Base-by-base conservation (phyloP, 2,329 filamentous ascomycete genomes). In the Trichocomaceae sp. region DNA sequence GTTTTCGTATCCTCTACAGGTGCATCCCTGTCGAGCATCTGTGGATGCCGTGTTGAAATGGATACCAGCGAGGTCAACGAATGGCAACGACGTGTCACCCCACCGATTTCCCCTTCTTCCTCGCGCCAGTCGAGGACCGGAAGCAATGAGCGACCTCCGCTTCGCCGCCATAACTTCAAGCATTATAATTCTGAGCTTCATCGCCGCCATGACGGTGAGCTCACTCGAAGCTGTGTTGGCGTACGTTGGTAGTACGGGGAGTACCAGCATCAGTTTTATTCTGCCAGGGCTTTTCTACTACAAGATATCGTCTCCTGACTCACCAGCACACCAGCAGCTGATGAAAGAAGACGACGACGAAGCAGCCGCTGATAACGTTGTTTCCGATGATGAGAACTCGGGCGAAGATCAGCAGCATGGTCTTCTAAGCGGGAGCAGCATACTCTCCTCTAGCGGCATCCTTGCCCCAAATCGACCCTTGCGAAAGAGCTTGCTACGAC, bases 241-340 rank as follows among this genome's bases (percentile, higher is more conserved):
- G 0, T 99, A 96, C 63, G 93, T 99, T 10, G 93, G 93, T 37
- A 90, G 87, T 63, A 99, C 93, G 0, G 93, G 93, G 52, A 92
- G 87, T 50, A 99, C 93, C 0, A 90, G 89, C 58, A 99, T 99
- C 64, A 95, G 89, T 58, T 99, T 99, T 69, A 97, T 99, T 61
- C 79, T 99, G 0, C 93, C 93, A 0, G 93, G 93, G 0, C 74
- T 99, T 3, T 99, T 99, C 71, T 99, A 97, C 72, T 99, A 97
- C 75, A 97, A 97, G 73, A 97, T 99, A 57, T 95, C 90, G 12
- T 84, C 89, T 22, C 93, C 93, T 0, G 87, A 96, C 54, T 92
- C 88, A 45, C 81, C 85, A 26, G 84, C 92, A 59, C 90, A 96
- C 63, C 92, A 96, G 68, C 83, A 87, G 13, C 77, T 97, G 9